Percentiles rank a stretch among this genome's conserved stretches.
Conservation (phyloP, 2,329 filamentous ascomycete genomes). For the Aspergillus flavus region DNA sequence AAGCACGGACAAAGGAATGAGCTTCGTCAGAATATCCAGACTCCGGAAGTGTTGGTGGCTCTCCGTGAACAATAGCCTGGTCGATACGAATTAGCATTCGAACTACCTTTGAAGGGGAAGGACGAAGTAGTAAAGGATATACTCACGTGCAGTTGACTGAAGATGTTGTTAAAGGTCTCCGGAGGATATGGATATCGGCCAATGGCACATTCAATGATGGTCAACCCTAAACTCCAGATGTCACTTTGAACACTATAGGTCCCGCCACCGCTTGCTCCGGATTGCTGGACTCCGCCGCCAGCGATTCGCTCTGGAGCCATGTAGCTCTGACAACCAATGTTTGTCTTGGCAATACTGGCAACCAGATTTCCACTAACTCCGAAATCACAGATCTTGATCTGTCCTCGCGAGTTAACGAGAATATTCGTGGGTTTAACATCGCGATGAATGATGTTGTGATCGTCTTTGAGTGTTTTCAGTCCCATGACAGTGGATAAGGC, state of each 20-base stretch:
- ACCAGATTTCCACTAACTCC: slow-evolving; percentile 96
- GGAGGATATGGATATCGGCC: slow-evolving; percentile 95
- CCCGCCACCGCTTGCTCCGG: slow-evolving; percentile 70
- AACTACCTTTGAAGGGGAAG: neutral
- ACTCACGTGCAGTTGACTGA: slow-evolving; percentile 93
- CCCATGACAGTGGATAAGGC: slow-evolving; percentile 88
- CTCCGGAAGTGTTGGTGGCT: slow-evolving; percentile 83
- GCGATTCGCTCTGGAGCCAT: slow-evolving; percentile 98
- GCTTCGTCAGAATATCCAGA: slow-evolving; percentile 78
- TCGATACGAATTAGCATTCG: slow-evolving; percentile 13
- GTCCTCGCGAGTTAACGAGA: slow-evolving; percentile 82
- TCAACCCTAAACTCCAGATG: slow-evolving; percentile 93
- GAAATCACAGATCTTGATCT: slow-evolving; percentile 98
- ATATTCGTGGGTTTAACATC: slow-evolving; percentile 99
- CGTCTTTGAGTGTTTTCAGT: slow-evolving; percentile 89
- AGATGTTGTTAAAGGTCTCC: slow-evolving; percentile 97
- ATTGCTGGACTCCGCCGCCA: slow-evolving; percentile 75
- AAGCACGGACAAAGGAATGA: slow-evolving; percentile 83
- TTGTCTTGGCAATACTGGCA: slow-evolving; percentile 96
- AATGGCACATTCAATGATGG: slow-evolving; percentile 93
- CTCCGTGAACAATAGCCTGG: slow-evolving; percentile 95
- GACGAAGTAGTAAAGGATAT: neutral
- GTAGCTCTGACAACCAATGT: slow-evolving; percentile 98
- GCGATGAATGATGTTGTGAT: slow-evolving; percentile 98
- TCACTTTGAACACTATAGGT: slow-evolving; percentile 98